Base-by-base conservation (phyloP, 2,329 filamentous ascomycete species). In the Hymenoscyphus occultus region DNA sequence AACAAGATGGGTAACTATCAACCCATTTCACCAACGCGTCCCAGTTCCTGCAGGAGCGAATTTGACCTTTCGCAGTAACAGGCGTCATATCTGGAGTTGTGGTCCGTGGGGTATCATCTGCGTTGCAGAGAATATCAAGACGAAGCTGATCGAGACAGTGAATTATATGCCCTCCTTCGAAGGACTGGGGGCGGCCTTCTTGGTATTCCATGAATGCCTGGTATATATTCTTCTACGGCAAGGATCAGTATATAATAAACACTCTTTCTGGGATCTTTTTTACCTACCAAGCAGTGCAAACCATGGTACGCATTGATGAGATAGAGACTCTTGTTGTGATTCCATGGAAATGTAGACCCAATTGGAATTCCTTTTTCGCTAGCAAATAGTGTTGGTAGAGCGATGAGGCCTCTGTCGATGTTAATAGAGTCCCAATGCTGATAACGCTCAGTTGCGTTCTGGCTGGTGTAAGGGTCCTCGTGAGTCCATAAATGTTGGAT, bases 91-190 rank as follows among this genome's bases (percentile, higher is more conserved):
- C 58, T n/a, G 58, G 48, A 5, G 42, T 57, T 7, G 58, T 42
- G 2, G 40, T 16, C 3, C 62, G 62, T n/a, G 51, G 57, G 9
- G 62, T 64, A 60, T 64, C 62, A 31, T 64, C 62, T 16, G 62
- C 62, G 9, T 39, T 40, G n/a, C 62, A 64, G 14, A 56, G 56
- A 10, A 61, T 45, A 32, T 64, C 62, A 12, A n/a, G 16, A 7
- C 35, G 45, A 7, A 64, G 10, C 9, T 60, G 42, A 22, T 64
- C 62, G 1, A 64, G 48, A 35, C 62, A 64, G 28, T 64, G 62
- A 28, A 56, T 56, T 16, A 57, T 42, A 39, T 64, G 62, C 7
- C 60, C 35, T 12, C 14, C 16, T 3, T 32, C 16, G 35, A 60
- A 7, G 13, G 57, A 40, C 19, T 60, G 62, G 35, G 35, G 32